phyloP scores from a whole-genome alignment of 176 grass and related monocot genomes.

The Paspalum notatum region DNA sequence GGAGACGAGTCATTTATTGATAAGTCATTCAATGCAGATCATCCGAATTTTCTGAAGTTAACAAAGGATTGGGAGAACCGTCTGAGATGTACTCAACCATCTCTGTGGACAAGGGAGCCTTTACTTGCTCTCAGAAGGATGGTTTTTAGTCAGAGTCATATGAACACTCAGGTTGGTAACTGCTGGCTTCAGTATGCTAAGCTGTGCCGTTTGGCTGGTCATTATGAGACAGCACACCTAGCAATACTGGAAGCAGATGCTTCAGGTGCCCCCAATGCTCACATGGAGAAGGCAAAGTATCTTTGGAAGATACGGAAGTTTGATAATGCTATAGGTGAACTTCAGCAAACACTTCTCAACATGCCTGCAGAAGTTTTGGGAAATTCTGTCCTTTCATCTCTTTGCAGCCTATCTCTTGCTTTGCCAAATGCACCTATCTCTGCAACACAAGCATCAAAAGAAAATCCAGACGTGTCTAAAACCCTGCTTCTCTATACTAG shows the following conservation, averaged over 20 bases:
- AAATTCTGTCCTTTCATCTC: slow-evolving; percentile 63
- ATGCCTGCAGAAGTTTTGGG: slow-evolving; percentile 79
- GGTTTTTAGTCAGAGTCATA: slow-evolving; percentile 76
- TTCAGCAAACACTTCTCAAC: slow-evolving; percentile 89
- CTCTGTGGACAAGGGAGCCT: slow-evolving; percentile 90
- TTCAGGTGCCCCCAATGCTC: slow-evolving; percentile 77
- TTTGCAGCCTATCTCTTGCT: slow-evolving; percentile 84
- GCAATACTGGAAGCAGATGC: slow-evolving; percentile 95
- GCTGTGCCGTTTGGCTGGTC: slow-evolving; percentile 86
- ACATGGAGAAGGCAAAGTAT: slow-evolving; percentile 96
- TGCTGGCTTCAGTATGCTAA: slow-evolving; percentile 98
- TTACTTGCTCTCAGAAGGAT: slow-evolving; percentile 90
- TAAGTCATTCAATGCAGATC: slow-evolving; percentile 60
- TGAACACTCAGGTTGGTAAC: slow-evolving; percentile 83
- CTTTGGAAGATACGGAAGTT: slow-evolving; percentile 87
- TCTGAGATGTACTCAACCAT: slow-evolving; percentile 88
- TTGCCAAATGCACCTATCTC: slow-evolving; percentile 84
- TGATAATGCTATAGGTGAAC: slow-evolving; percentile 93
- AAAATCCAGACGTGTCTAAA: slow-evolving; percentile 89
- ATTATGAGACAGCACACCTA: slow-evolving; percentile 86
- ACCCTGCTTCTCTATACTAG: slow-evolving; percentile 95
- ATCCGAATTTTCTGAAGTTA: slow-evolving; percentile 80
- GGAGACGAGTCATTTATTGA: slow-evolving; percentile 79
- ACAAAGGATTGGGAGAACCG: slow-evolving; percentile 92
- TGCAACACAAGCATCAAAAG: slow-evolving; percentile 67